These are phyloP conservation scores for Fusarium sacchari DNA, from an alignment of 2,329 filamentous ascomycete species.

Conservation along the genomic window DNA sequence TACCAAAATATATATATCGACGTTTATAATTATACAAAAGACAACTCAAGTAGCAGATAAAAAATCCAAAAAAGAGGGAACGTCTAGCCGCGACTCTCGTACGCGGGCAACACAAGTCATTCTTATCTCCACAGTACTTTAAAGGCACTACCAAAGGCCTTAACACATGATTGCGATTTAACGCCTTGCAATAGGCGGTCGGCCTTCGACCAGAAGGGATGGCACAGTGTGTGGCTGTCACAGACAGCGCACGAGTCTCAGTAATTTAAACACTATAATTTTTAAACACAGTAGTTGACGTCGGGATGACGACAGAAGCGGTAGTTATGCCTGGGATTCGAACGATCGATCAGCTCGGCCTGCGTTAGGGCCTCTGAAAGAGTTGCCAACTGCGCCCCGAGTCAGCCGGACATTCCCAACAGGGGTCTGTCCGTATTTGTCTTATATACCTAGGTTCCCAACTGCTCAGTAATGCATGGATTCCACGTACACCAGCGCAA, in stretches of 20 bases:
- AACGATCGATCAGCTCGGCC: neutral
- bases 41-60: neutral
- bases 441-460: neutral
- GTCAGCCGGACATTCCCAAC: neutral
- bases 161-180: neutral
- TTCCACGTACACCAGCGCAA: too few relatives aligned
- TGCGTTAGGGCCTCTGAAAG: neutral
- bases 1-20: neutral
- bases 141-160: constrained; percentile 28
- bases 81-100: neutral
- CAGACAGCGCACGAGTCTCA: neutral
- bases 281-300: neutral
- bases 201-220: neutral
- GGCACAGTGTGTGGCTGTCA: neutral
- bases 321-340: constrained; percentile 33
- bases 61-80: neutral
- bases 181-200: neutral
- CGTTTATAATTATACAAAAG: neutral
- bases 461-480: too few relatives aligned
- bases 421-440: accelerated
- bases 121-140: constrained; percentile 11
- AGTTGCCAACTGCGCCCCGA: neutral
- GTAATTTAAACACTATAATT: neutral
- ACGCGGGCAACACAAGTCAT: neutral
- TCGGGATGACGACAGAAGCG: neutral